These are phyloP conservation scores for Cucumis hystrix DNA, from an alignment of 306 rosid species.

Conservation along the genomic window DNA sequence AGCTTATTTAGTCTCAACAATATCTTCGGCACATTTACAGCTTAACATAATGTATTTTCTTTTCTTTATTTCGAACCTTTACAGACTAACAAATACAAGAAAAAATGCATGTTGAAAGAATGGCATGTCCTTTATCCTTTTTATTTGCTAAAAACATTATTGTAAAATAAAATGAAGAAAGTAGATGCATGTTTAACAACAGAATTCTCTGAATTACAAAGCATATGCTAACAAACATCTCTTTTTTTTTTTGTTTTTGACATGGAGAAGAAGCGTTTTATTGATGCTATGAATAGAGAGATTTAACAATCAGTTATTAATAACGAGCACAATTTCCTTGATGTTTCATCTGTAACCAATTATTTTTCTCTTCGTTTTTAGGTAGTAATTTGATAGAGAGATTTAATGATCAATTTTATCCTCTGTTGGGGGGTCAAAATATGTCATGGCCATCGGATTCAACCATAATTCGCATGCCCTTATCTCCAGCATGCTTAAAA, in stretches of 20 bases:
- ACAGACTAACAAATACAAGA: not conserved
- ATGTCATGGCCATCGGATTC: constrained; percentile 65
- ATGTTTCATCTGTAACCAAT: not conserved
- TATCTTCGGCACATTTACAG: not conserved
- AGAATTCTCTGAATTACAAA: not conserved
- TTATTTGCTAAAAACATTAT: not conserved
- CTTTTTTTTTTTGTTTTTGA: not conserved
- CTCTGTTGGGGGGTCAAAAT: constrained; percentile 61
- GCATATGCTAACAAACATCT: not conserved
- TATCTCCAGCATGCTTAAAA: constrained; percentile 50
- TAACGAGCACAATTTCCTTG: not conserved
- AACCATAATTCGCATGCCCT: constrained; percentile 92
- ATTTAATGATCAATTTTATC: constrained; percentile 78
- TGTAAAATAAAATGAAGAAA: not conserved
- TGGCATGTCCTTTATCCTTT: not conserved
- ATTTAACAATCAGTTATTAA: not conserved
- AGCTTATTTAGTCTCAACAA: not conserved
- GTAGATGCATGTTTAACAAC: not conserved
- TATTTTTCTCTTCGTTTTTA: constrained; percentile 26
- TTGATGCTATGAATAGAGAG: not conserved
- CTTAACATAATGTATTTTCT: not conserved
- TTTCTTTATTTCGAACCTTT: not conserved
- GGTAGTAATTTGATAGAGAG: constrained; percentile 74
- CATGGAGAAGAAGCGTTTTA: not conserved
- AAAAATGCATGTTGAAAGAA: not conserved